Base-by-base conservation (phyloP, 805 yeast species). In the Starmerella potacharoeniae region DNA sequence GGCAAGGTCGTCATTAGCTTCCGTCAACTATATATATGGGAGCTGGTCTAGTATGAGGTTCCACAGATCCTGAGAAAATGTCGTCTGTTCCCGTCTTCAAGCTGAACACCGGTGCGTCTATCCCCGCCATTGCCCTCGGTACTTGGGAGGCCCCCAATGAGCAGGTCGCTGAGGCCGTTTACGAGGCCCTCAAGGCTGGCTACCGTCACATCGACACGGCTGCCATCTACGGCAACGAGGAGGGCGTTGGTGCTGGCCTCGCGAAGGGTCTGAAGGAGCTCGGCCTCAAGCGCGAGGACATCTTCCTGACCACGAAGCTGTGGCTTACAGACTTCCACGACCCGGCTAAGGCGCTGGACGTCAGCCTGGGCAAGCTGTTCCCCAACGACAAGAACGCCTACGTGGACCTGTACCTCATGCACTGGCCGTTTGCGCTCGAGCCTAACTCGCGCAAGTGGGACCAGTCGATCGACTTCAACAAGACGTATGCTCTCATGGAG, bases 141-240 rank as follows among this genome's bases (percentile, higher is more conserved):
- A 80, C 83, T 30, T 83, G 82, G 56, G 70, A 77, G 58, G 78
- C 82, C 10, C 54, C 65, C 41, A 59, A 69, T n/a, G 71, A 72
- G 36, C 75, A 73, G 35, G 77, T 76, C 28, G 73, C 74, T 52
- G 69, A 69, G 28, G 80, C 83, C 30, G 83, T 83, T 13, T 73
- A 73, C 60, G 73, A 76, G 44, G 91, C 90, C 13, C 71, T 83
- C 56, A 74, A 79, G 64, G 71, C 74, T 8, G 90, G 90, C 10
- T 82, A 82, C 67, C 75, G 82, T 58, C 87, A 82, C 65, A 81
- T 85, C 61, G 95, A 85, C 67, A 80, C 89, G 9, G 93, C 93
- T 3, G 78, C 79, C 66, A 74, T 75, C 57, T 86, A 86, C 66
- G 77, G 77, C 2, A 83, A 82, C 65, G 95, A 86, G 67, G 73